phyloP scores from a whole-genome alignment of 2,329 filamentous ascomycete species.

The Periglandula ipomoeae region DNA sequence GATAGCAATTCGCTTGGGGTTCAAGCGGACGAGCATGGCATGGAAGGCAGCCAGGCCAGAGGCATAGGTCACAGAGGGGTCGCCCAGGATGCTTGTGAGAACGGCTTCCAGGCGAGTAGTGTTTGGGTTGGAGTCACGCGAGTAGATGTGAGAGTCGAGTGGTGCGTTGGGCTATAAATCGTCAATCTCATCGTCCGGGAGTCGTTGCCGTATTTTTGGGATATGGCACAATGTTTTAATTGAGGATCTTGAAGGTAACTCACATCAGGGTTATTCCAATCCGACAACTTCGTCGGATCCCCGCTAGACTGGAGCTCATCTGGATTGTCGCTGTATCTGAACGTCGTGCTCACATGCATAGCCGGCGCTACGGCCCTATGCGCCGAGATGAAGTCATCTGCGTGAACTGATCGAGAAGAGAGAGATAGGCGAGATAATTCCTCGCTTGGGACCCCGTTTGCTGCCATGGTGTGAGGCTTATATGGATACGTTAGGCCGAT shows the following conservation, averaged over 20 bases:
- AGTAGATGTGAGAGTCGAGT: constrained; percentile 69
- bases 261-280: constrained; percentile 47
- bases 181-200: too few species aligned
- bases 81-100: constrained; percentile 63
- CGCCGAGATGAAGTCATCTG: constrained; percentile 66
- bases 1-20: constrained; percentile 76
- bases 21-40: constrained; percentile 72
- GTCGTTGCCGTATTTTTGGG: too few species aligned
- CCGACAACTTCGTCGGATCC: constrained; percentile 34
- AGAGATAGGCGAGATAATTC: constrained; percentile 31
- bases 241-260: constrained; percentile 16
- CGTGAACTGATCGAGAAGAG: constrained; percentile 69
- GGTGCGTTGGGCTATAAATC: constrained; percentile 31
- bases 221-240: too few species aligned
- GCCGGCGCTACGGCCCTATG: constrained; percentile 78
- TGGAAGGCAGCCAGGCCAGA: constrained; percentile 86
- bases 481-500: neutral
- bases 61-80: constrained; percentile 64
- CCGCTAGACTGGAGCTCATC: constrained; percentile 40
- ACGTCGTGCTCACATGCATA: constrained; percentile 86
- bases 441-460: neutral
- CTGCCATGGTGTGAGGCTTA: constrained; percentile 2
- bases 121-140: constrained; percentile 69
- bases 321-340: constrained; percentile 68
- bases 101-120: constrained; percentile 78